Percentiles rank a stretch among this genome's conserved stretches.
Conservation (phyloP, 2,329 filamentous ascomycete genomes). For the Verticillium klebahnii region DNA sequence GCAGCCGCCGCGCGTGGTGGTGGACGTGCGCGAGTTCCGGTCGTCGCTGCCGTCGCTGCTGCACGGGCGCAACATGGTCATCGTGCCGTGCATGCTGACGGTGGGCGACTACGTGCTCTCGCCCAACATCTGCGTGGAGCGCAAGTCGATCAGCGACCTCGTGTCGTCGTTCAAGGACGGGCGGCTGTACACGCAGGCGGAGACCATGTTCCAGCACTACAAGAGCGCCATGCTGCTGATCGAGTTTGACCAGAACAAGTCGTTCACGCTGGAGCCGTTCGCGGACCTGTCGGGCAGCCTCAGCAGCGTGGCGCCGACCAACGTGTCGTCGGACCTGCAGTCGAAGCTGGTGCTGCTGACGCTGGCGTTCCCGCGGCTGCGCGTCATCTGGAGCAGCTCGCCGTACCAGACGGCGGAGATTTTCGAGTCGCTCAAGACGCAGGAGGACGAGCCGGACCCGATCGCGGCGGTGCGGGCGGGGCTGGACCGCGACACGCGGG, state of each 20-base stretch:
- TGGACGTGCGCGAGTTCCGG: constrained; percentile 94
- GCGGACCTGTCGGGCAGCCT: constrained; percentile 61
- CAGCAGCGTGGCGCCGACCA: constrained; percentile 56
- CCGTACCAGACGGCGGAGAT: constrained; percentile 98
- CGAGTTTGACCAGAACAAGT: constrained; percentile 96
- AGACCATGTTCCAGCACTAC: constrained; percentile 94
- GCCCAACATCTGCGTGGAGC: constrained; percentile 86
- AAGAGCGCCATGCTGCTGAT: constrained; percentile 86
- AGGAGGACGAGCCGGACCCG: constrained; percentile 86
- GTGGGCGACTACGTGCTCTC: constrained; percentile 95
- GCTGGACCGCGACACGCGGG: constrained; percentile 58
- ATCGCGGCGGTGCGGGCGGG: constrained; percentile 80
- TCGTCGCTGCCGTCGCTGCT: constrained; percentile 87
- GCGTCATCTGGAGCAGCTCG: constrained; percentile 89
- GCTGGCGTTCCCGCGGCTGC: constrained; percentile 81
- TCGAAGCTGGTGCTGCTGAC: constrained; percentile 89
- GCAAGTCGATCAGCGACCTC: constrained; percentile 87
- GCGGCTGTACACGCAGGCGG: constrained; percentile 84
- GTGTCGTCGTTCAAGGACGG: constrained; percentile 91
- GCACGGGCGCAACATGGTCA: constrained; percentile 80
- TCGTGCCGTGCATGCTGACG: constrained; percentile 92
- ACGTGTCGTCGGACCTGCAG: constrained; percentile 69
- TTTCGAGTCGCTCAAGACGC: constrained; percentile 87
- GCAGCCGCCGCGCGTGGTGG: constrained; percentile 82
- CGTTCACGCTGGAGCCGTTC: constrained; percentile 86